Percentiles rank a stretch among this genome's conserved stretches.
Conservation (phyloP, 2,329 filamentous ascomycete species). For the Blumeria graminis region DNA sequence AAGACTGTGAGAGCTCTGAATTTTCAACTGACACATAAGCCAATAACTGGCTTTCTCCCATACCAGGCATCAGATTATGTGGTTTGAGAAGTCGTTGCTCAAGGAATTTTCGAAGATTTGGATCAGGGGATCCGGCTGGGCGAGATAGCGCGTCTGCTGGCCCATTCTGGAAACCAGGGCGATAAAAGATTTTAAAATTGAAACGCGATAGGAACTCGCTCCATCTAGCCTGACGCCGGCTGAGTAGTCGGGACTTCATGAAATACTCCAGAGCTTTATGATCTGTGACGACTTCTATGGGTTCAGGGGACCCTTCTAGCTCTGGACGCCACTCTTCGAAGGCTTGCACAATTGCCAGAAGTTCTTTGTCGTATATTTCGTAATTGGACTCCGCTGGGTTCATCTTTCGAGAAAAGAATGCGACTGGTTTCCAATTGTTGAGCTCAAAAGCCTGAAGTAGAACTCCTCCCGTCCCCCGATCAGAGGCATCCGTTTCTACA, state of each 20-base stretch:
- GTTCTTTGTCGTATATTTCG: neutral
- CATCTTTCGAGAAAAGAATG: neutral
- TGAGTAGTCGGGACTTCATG: neutral
- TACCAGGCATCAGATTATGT: neutral
- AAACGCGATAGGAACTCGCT: neutral
- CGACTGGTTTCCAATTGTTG: neutral
- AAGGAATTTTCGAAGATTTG: neutral
- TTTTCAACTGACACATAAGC: no score
- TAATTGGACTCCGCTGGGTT: neutral
- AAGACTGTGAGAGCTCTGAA: neutral
- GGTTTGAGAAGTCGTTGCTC: neutral
- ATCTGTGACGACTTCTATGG: neutral
- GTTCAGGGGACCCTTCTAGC: neutral
- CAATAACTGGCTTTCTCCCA: neutral
- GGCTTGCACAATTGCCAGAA: neutral
- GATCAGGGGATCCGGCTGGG: neutral
- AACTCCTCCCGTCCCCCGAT: neutral
- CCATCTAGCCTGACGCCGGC: neutral
- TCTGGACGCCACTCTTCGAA: neutral
- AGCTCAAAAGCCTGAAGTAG: neutral
- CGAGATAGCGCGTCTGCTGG: neutral
- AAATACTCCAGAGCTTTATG: neutral
- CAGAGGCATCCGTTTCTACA: neutral
- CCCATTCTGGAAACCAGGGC: neutral
- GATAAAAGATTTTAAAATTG: neutral